Conservation (phyloP, 345 rosid genomes). For the Sapria himalayana region DNA sequence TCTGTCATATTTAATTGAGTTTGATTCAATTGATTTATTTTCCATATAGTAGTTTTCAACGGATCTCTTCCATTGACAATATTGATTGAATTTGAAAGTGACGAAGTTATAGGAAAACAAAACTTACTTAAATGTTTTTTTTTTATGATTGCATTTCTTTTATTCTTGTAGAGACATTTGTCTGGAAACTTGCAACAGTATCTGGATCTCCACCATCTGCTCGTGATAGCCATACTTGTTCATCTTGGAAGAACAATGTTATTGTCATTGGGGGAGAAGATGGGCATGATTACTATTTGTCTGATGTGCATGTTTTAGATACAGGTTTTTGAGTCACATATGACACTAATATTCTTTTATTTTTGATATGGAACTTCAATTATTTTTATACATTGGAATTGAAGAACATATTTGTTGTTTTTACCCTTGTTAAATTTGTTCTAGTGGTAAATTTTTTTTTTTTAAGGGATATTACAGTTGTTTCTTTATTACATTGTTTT, state of each 20-base stretch:
- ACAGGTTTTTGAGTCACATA: slow-evolving; percentile 28
- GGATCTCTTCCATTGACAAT: too few relatives aligned
- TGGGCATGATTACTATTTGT: slow-evolving; percentile 73
- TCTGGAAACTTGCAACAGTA: slow-evolving; percentile 64
- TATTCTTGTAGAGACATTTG: slow-evolving; percentile 55
- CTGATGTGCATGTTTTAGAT: slow-evolving; percentile 89
- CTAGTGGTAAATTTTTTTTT: neutral
- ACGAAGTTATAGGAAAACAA: too few relatives aligned
- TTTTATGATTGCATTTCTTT: too few relatives aligned
- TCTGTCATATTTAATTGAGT: too few relatives aligned
- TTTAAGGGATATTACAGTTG: too few relatives aligned
- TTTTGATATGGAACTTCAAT: too few relatives aligned
- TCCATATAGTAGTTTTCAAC: too few relatives aligned
- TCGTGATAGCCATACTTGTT: slow-evolving; percentile 91
- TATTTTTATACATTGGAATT: too few relatives aligned
- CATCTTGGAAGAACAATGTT: slow-evolving; percentile 78
- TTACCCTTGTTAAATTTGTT: neutral
- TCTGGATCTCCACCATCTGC: slow-evolving; percentile 76
- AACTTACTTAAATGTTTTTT: too few relatives aligned
- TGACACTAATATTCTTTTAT: neutral
- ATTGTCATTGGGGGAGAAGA: slow-evolving; percentile 95
- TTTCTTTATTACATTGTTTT: too few relatives aligned
- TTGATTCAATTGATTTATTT: too few relatives aligned
- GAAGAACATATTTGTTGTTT: slow-evolving; percentile 3
- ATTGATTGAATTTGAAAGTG: too few relatives aligned